Conservation (phyloP, 176 grass and related monocot genomes). For the Aegilops longissima region DNA sequence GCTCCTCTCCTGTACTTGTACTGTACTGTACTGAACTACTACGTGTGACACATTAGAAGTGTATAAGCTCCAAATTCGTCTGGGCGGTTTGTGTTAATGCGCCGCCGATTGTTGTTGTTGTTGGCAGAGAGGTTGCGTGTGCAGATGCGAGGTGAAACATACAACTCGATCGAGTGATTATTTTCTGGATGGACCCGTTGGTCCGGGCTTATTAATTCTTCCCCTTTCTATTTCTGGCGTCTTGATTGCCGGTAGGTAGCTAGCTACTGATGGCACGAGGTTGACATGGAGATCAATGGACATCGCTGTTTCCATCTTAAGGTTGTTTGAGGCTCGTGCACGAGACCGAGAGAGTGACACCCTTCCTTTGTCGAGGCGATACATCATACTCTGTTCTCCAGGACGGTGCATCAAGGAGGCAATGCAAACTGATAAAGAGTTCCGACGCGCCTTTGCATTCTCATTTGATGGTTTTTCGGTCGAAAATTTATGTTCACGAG, state of each 20-base stretch:
- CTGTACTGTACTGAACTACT: neutral
- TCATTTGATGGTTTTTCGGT: too few species aligned
- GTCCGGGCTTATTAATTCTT: neutral
- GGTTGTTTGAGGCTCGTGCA: slow-evolving; percentile 14
- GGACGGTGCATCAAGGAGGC: too few species aligned
- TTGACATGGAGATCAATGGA: neutral
- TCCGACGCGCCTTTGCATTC: too few species aligned
- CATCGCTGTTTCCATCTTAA: slow-evolving; percentile 18
- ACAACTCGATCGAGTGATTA: neutral
- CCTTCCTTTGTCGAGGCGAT: neutral
- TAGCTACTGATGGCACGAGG: neutral
- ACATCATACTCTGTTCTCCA: too few species aligned
- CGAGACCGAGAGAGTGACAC: neutral
- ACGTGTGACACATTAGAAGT: neutral
- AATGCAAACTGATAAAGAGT: too few species aligned
- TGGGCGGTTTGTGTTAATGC: slow-evolving; percentile 37
- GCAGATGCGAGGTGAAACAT: neutral
- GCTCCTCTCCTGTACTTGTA: slow-evolving; percentile 18
- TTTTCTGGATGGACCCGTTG: neutral
- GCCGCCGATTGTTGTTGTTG: slow-evolving; percentile 32
- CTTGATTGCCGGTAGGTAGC: neutral
- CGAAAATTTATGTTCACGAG: too few species aligned
- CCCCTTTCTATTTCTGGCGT: neutral
- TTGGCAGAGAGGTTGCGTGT: neutral
- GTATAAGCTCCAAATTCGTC: neutral